Base-by-base conservation (phyloP, 352 stramenopile genomes). In the Globisporangium polare region DNA sequence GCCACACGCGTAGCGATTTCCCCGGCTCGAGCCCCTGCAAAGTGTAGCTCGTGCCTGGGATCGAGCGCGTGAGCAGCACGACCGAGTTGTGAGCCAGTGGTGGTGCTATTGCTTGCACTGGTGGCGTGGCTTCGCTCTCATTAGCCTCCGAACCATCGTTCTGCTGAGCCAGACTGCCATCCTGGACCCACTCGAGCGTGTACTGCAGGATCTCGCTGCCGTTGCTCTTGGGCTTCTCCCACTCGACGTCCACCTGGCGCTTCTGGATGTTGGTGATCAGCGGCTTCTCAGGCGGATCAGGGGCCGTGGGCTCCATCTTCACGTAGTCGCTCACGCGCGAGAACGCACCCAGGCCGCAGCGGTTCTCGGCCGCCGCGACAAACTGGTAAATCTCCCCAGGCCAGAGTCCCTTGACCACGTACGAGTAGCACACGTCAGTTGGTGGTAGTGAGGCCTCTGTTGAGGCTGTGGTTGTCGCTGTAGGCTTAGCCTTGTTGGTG, bases 321-420 rank as follows among this genome's bases (percentile, higher is more conserved):
- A 90, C 66, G 33, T 90, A 92, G 60, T 89, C 80, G 18, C 76
- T 89, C 45, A 83, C 61, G 2, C 67, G 68, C n/a, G 77, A 90
- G 58, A 89, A 90, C 27, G 77, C 72, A 4, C 69, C 80, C 0
- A 86, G 20, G 5, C 80, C 83, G 39, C 83, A 90, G 1, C 79
- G 75, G 55, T 92, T 92, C 39, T 83, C 75, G 26, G 79, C 78
- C 12, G 80, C 83, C 18, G 84, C 75, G 18, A 80, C 70, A 51
- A 92, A 92, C 53, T 90, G 80, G 49, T 92, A 92, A 18, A 92
- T 77, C 49, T 88, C 80, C 2, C 83, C 83, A 15, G 83, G 61
- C 72, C 79, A 88, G 15, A 92, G 64, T 0, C 72, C 72, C 2
- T 74, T 37, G 13, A 86, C 49, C 0, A 51, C 68, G 49, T 75